Conservation (phyloP, 2,329 filamentous ascomycete genomes). For the Neonectria ditissima region DNA sequence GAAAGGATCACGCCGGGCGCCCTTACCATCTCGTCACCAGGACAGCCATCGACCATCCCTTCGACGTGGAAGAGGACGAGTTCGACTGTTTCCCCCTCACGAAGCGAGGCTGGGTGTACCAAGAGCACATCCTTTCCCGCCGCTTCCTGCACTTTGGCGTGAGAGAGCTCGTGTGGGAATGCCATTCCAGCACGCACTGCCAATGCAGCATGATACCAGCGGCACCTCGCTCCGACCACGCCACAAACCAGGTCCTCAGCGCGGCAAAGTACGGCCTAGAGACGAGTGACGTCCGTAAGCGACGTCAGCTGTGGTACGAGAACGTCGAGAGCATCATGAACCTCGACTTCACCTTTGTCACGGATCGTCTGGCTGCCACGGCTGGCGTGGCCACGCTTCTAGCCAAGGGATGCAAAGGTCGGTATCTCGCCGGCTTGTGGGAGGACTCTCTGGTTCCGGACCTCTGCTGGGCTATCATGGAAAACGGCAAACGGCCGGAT, state of each 20-base stretch:
- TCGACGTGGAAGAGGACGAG: constrained; percentile 22
- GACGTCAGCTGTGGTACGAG: constrained; percentile 30
- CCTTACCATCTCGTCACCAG: constrained; percentile 24
- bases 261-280: constrained; percentile 19
- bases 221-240: constrained; percentile 10
- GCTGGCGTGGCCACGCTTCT: constrained; percentile 26
- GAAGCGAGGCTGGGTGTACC: constrained; percentile 33
- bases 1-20: constrained; percentile 7
- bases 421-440: constrained; percentile 33
- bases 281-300: neutral
- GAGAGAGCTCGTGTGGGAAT: constrained; percentile 35
- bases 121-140: constrained; percentile 32
- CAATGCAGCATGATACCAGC: constrained; percentile 28
- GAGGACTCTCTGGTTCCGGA: constrained; percentile 27
- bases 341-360: constrained; percentile 30
- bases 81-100: constrained; percentile 25
- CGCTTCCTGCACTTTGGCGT: constrained; percentile 33
- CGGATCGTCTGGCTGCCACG: constrained; percentile 26
- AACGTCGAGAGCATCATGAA: constrained; percentile 32
- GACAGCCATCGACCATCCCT: constrained; percentile 27
- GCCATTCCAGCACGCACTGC: constrained; percentile 29
- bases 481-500: constrained; percentile 18
- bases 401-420: constrained; percentile 9
- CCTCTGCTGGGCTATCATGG: constrained; percentile 29
- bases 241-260: constrained; percentile 29